A percentile compares a stretch with the other conserved stretches of the same genome.
Evolutionary conservation across 495 filamentous ascomycete species (phyloP).

Genomic region (Penicillium subrubescens): DNA sequence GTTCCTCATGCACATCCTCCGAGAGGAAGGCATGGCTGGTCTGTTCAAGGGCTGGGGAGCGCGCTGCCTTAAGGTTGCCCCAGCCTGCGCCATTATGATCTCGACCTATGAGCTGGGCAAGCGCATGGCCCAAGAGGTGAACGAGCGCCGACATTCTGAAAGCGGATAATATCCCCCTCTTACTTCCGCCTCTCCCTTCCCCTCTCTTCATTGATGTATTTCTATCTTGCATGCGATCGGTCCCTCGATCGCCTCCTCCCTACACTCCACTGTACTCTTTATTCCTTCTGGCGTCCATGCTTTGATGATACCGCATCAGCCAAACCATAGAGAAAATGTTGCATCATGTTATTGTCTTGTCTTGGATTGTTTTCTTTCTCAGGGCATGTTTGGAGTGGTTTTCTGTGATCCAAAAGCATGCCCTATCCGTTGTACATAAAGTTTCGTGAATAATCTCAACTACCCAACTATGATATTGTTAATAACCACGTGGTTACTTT

Average conservation of each 20-base stretch:
- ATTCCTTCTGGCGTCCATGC: conserved; percentile 22
- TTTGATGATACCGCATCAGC: conserved; percentile 36
- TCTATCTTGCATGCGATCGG: conserved; percentile 33
- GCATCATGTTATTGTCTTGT: conserved; percentile 15
- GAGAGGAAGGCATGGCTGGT: conserved; percentile 75
- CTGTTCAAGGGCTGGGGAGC: conserved; percentile 91
- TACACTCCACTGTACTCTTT: conserved; percentile 12
- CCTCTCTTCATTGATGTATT: conserved; percentile 17
- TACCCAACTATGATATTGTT: not conserved
- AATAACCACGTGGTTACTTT: not conserved
- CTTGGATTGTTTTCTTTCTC: conserved; percentile 9
- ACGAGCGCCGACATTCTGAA: conserved; percentile 60
- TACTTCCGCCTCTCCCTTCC: not conserved
- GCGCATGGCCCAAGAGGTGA: conserved; percentile 76
- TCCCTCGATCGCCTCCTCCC: conserved; percentile 18
- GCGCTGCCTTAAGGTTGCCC: conserved; percentile 89
- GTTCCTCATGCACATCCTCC: conserved; percentile 86
- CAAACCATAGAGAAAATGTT: conserved; percentile 31
- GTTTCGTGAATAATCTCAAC: conserved; percentile 9
- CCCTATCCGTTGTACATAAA: conserved; percentile 13
- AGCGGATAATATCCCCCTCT: conserved; percentile 9
- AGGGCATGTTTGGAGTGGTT: conserved; percentile 17
- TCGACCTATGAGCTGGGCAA: conserved; percentile 96
- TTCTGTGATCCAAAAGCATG: conserved; percentile 13
- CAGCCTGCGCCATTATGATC: conserved; percentile 99